Conservation (phyloP, 2,329 filamentous ascomycete genomes). For the Didymella sp. region DNA sequence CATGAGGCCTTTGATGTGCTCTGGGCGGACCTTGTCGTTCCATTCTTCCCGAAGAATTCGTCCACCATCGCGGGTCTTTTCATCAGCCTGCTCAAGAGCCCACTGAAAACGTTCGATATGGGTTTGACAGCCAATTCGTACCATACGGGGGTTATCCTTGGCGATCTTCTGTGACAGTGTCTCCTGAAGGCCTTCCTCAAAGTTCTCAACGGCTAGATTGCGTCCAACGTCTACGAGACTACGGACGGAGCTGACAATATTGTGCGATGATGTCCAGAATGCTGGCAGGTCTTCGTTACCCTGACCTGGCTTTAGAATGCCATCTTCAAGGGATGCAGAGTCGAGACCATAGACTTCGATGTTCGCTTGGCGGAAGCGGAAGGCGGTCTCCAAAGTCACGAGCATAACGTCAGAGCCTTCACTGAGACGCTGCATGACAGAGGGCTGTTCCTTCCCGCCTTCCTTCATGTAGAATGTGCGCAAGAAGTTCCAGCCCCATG, state of each 20-base stretch:
- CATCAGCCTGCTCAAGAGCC: constrained; percentile 61
- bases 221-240: constrained; percentile 53
- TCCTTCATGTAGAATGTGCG: constrained; percentile 76
- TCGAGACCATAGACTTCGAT: constrained; percentile 75
- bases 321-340: constrained; percentile 64
- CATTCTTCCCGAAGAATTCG: constrained; percentile 55
- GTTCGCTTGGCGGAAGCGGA: constrained; percentile 75
- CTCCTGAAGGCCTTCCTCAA: constrained; percentile 46
- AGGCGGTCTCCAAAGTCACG: constrained; percentile 67
- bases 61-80: constrained; percentile 58
- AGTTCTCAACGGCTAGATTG: constrained; percentile 50
- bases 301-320: constrained; percentile 52
- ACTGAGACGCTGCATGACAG: constrained; percentile 54
- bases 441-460: constrained; percentile 63
- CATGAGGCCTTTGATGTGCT: constrained; percentile 53
- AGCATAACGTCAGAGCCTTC: constrained; percentile 81
- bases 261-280: constrained; percentile 80
- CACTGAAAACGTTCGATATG: constrained; percentile 67
- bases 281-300: constrained; percentile 75
- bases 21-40: constrained; percentile 49
- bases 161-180: constrained; percentile 55
- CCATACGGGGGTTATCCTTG: constrained; percentile 56
- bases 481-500: constrained; percentile 72
- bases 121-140: constrained; percentile 65
- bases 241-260: constrained; percentile 51